phyloP scores from a whole-genome alignment of 192 early-diverging fungal genomes.

The Coemansia sp. region DNA sequence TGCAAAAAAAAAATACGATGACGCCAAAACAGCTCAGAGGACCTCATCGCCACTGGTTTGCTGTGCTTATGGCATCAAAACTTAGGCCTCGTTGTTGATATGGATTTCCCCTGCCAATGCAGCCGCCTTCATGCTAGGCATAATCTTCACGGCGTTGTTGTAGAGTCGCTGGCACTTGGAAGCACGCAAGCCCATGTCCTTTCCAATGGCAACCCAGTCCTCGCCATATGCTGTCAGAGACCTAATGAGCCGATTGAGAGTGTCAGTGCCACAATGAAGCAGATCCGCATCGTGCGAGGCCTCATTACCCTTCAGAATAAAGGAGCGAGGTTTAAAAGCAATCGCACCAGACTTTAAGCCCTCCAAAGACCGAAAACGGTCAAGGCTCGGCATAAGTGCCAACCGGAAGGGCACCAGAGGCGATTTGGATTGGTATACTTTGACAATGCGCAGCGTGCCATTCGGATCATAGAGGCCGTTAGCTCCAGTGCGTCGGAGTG shows the following conservation, averaged over 20 bases:
- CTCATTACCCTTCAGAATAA: neutral
- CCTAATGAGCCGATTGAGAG: constrained; percentile 5
- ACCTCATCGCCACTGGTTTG: neutral
- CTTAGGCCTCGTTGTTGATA: neutral
- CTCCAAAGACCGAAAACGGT: neutral
- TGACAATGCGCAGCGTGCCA: constrained; percentile 5
- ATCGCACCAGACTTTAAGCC: neutral
- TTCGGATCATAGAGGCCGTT: constrained; percentile 14
- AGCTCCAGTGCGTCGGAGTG: constrained; percentile 15
- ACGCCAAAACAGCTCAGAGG: neutral
- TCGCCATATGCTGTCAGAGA: neutral
- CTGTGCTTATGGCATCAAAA: neutral
- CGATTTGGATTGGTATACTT: neutral
- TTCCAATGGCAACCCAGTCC: constrained; percentile 12
- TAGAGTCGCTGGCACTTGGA: constrained; percentile 2
- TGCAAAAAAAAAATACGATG: neutral
- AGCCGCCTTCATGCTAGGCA: constrained; percentile 10
- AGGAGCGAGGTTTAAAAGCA: neutral
- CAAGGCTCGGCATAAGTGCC: neutral
- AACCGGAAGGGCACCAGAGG: constrained; percentile 4
- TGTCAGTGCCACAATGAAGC: neutral
- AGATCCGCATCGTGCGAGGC: neutral
- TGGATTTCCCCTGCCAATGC: neutral
- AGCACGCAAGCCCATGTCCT: constrained; percentile 11
- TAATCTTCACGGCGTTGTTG: neutral